Evolutionary conservation across 2,329 filamentous ascomycete genomes (phyloP), one percentile per base, ranked within the genome.

Genomic region (Tolypocladium nubicola): DNA sequence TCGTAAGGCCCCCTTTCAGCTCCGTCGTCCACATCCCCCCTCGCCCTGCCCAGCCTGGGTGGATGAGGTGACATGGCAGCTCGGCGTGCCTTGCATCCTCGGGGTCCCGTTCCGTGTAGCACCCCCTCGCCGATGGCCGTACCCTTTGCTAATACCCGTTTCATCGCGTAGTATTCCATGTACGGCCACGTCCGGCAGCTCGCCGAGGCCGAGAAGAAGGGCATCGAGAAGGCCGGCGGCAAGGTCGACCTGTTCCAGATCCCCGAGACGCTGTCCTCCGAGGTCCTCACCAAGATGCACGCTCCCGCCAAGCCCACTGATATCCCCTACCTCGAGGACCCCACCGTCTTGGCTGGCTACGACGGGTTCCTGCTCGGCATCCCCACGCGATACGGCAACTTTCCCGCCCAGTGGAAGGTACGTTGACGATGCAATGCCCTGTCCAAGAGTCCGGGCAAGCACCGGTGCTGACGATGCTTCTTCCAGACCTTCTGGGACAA

Each of bases 321-420:
- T 69, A 77, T 94, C 71, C 81, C 85, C 58, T 72, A 90, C 64
- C 79, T 86, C 54, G 71, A 80, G 21, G 75, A 82, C 68, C 79
- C 84, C 7, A 56, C 68, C 14, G 77, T 72, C 38, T 85, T 97
- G 49, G 83, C 86, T 68, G 62, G 78, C 56, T 97, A 95, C 77
- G 92, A 97, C 69, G 94, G 79, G 64, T 86, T 97, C 79, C 86
- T 99, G 62, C 82, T 97, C 67, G 94, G 94, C 64, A 94, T 97
- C 72, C 94, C 94, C 59, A 99, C 94, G 55, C 85, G 94, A 64
- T 99, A 90, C 78, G 94, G 94, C 67, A 97, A 95, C 84, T 96
- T 96, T 82, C 92, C 93, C 53, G 89, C 87, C 21, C 94, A 99
- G 78, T 97, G 89, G 89, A 97, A 94, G 81, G 75, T 74, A 63